Conservation (phyloP, 495 filamentous ascomycete genomes). For the Talaromyces trachyspermus region DNA sequence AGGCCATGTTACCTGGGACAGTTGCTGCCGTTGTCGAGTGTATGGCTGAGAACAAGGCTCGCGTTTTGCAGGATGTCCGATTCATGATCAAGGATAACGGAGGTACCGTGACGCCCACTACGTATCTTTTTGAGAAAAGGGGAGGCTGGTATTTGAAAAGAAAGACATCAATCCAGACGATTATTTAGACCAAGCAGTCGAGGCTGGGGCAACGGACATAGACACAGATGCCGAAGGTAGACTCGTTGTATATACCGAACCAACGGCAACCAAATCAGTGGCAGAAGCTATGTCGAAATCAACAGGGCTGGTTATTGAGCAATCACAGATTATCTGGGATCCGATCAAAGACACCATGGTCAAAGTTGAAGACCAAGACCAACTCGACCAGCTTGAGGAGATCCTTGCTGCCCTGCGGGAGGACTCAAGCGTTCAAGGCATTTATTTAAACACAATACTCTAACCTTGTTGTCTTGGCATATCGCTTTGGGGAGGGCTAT, state of each 20-base stretch:
- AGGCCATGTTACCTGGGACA: constrained; percentile 71
- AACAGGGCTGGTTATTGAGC: constrained; percentile 56
- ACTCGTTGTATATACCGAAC: constrained; percentile 68
- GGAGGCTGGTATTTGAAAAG: constrained; percentile 61
- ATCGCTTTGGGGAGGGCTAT: neutral
- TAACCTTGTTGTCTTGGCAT: neutral
- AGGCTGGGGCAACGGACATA: constrained; percentile 78
- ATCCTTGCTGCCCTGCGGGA: constrained; percentile 38
- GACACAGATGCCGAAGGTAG: constrained; percentile 61
- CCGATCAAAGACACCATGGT: constrained; percentile 73
- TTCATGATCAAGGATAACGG: constrained; percentile 57
- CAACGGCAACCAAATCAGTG: constrained; percentile 56
- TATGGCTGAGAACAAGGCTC: constrained; percentile 71
- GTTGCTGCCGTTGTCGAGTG: constrained; percentile 78
- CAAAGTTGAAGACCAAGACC: constrained; percentile 39
- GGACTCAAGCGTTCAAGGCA: constrained; percentile 56
- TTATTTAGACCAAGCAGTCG: constrained; percentile 74
- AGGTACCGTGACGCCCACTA: constrained; percentile 63
- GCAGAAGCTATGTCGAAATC: constrained; percentile 51
- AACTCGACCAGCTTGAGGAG: constrained; percentile 48
- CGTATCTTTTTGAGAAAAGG: constrained; percentile 79
- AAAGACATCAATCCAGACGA: constrained; percentile 60
- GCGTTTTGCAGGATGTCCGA: constrained; percentile 65
- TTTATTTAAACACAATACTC: constrained; percentile 50
- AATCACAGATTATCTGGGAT: constrained; percentile 76